These are phyloP conservation scores for Wallacemonas sp. DNA, from an alignment of 208 protist genomes.

Conservation along the genomic window DNA sequence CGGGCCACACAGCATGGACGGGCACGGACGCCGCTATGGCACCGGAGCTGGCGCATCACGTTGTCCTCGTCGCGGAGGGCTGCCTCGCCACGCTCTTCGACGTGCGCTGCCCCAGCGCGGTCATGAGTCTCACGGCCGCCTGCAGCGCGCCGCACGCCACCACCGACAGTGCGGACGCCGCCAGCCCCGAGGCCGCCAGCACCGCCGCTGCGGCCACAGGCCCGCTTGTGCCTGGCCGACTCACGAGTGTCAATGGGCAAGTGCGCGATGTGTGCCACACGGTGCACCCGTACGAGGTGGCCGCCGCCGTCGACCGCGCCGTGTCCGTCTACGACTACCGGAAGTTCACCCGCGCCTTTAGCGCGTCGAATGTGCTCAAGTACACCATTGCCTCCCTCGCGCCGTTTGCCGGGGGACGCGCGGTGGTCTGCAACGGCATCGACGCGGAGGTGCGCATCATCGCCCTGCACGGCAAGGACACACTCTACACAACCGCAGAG, in stretches of 20 bases:
- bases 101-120: conserved; percentile 57
- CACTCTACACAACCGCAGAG: neutral
- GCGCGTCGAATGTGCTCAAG: conserved; percentile 76
- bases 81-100: conserved; percentile 75
- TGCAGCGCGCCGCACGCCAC: neutral
- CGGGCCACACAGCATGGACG: conserved; percentile 20
- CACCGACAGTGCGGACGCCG: neutral
- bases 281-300: conserved; percentile 64
- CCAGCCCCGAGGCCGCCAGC: neutral
- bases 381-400: conserved; percentile 66
- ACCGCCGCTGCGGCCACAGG: neutral
- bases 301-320: conserved; percentile 59
- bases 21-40: neutral
- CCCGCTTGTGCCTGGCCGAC: conserved; percentile 48
- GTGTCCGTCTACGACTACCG: conserved; percentile 77
- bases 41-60: conserved; percentile 18
- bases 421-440: conserved; percentile 65
- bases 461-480: conserved; percentile 20
- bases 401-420: conserved; percentile 43
- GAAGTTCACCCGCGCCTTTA: conserved; percentile 69
- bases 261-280: conserved; percentile 62
- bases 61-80: conserved; percentile 67
- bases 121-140: conserved; percentile 31
- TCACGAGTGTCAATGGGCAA: conserved; percentile 50
- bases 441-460: conserved; percentile 66